Evolutionary conservation across 352 stramenopile species (phyloP).

Genomic region (Globisporangium alternatum): DNA sequence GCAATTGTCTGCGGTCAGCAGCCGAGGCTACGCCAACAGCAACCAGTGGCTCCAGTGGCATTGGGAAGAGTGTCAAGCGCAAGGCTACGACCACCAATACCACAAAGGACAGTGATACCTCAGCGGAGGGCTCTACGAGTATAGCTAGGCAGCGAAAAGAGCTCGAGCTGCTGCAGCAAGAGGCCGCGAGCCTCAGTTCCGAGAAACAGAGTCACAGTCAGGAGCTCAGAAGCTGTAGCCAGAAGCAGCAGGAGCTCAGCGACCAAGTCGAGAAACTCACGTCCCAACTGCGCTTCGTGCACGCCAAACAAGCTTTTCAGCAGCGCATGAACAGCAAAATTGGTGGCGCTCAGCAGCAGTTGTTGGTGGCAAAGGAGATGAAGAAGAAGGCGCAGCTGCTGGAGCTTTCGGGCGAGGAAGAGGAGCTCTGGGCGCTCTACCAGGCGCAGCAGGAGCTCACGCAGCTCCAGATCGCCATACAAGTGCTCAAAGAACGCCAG

Average conservation of each 20-base stretch:
- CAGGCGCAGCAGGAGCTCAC: slow-evolving; percentile 55
- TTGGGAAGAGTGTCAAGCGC: slow-evolving; percentile 5
- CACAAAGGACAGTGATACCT: slow-evolving; percentile 3
- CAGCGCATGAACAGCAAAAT: slow-evolving; percentile 36
- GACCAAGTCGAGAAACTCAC: slow-evolving; percentile 30
- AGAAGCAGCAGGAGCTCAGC: slow-evolving; percentile 31
- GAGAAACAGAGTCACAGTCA: slow-evolving; percentile 25
- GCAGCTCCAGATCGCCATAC: slow-evolving; percentile 52
- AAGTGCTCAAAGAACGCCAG: slow-evolving; percentile 32
- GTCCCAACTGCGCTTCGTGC: slow-evolving; percentile 39
- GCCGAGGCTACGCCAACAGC: neutral
- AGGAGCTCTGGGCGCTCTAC: slow-evolving; percentile 53
- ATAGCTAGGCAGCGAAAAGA: slow-evolving; percentile 33
- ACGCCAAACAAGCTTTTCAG: slow-evolving; percentile 50
- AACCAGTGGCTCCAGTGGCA: neutral
- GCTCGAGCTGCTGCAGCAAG: slow-evolving; percentile 35
- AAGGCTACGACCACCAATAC: slow-evolving; percentile 2
- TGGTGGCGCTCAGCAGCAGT: slow-evolving; percentile 11
- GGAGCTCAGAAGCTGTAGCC: slow-evolving; percentile 23
- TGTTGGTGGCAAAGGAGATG: slow-evolving; percentile 29
- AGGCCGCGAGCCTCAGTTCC: slow-evolving; percentile 27
- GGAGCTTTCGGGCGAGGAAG: slow-evolving; percentile 49
- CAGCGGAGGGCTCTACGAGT: slow-evolving; percentile 8
- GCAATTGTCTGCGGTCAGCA: slow-evolving; percentile 35
- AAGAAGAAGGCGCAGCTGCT: slow-evolving; percentile 31